Conservation (phyloP, 75 land plant species). For the Sequoiadendron giganteum region DNA sequence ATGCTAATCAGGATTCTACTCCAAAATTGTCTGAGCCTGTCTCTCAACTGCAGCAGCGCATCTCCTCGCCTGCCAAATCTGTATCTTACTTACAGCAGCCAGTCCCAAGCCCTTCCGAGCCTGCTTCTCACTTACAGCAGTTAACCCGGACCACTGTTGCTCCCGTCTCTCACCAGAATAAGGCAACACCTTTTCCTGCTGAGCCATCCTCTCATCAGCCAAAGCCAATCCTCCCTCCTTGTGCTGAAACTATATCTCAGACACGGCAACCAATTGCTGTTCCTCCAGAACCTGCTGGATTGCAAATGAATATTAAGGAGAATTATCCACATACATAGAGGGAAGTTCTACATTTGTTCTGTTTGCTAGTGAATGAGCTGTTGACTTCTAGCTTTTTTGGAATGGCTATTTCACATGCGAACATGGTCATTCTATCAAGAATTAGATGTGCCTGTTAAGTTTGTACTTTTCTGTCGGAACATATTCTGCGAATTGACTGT, state of each 20-base stretch:
- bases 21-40: background rate
- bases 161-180: background rate
- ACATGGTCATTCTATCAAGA: background rate
- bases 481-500: slow-evolving; percentile 6
- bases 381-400: background rate
- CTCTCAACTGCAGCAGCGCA: background rate
- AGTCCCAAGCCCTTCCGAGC: background rate
- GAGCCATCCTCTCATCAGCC: background rate
- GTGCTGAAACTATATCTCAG: background rate
- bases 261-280: background rate
- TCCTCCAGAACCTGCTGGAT: background rate
- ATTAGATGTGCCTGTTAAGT: slow-evolving; percentile 5
- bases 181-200: background rate
- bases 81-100: background rate
- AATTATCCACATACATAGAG: background rate
- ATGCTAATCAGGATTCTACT: background rate
- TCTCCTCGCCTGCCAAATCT: background rate
- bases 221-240: background rate
- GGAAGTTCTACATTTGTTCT: background rate
- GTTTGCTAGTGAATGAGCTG: background rate
- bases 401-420: background rate
- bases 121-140: background rate
- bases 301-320: background rate
- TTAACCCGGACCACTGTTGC: background rate
- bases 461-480: background rate